Conservation (phyloP, 169 alveolate genomes). For the Theileria sp. region DNA sequence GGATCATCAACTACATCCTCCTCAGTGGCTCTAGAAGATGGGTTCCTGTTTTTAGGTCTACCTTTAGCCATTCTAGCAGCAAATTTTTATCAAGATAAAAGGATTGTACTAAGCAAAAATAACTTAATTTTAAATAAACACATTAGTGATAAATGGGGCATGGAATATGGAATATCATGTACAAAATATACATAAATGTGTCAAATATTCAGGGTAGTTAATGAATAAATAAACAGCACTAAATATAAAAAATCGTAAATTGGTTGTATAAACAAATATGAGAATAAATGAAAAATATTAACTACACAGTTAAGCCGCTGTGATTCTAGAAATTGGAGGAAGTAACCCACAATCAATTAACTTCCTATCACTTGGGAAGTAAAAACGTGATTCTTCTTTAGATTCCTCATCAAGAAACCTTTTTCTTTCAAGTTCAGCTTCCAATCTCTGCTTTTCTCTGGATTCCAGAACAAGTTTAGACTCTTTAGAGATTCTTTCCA, state of each 20-base stretch:
- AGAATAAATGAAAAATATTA: not conserved
- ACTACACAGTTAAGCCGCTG: not conserved
- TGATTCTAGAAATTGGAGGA: constrained; percentile 5
- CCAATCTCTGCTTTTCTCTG: not conserved
- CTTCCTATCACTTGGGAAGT: constrained; percentile 60
- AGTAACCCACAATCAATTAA: constrained; percentile 37
- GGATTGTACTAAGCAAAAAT: not conserved
- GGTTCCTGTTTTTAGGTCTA: constrained; percentile 21
- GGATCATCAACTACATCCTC: constrained; percentile 51
- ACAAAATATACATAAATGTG: not conserved
- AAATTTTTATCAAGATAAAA: not conserved
- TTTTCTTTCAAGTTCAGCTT: not conserved
- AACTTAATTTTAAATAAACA: constrained; percentile 3
- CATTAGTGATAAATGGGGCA: constrained; percentile 25
- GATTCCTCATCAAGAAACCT: constrained; percentile 24
- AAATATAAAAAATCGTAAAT: too few relatives aligned
- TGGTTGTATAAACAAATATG: not conserved
- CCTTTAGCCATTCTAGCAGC: constrained; percentile 10
- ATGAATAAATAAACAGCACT: not conserved
- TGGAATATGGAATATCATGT: not conserved
- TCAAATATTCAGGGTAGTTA: not conserved
- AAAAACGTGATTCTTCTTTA: constrained; percentile 28
- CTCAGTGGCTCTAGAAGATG: constrained; percentile 24
- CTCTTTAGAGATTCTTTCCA: constrained; percentile 11
- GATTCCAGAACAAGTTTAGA: constrained; percentile 24